Conservation (phyloP, 2,329 filamentous ascomycete species). For the Xylariales sp. region DNA sequence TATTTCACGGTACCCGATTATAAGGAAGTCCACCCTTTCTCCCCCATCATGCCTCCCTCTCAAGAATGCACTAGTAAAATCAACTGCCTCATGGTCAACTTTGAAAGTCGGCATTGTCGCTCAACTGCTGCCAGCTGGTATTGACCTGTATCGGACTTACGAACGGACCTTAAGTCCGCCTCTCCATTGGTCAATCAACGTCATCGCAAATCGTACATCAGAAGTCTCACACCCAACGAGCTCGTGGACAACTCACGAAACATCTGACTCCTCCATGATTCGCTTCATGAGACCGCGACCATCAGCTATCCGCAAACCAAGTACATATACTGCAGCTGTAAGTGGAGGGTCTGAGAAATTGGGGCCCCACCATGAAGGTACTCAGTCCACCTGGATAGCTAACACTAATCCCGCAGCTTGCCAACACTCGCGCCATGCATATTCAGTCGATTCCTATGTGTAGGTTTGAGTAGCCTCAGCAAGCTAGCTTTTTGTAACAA, state of each 20-base stretch:
- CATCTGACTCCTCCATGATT: conserved; percentile 32
- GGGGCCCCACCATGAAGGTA: conserved; percentile 15
- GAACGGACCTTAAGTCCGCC: no score
- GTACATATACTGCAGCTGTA: conserved; percentile 24
- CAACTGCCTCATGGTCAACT: no score
- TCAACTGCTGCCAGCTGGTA: no score
- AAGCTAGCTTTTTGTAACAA: background rate
- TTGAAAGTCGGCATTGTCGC: no score
- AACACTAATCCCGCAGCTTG: conserved; percentile 24
- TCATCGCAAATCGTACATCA: background rate
- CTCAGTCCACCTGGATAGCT: conserved; percentile 9
- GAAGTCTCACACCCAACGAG: no score
- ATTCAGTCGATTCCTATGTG: conserved; percentile 87
- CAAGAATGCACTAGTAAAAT: no score
- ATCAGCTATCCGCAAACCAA: conserved; percentile 27
- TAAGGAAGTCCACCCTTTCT: no score
- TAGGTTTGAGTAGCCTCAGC: conserved; percentile 38
- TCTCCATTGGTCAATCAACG: no score
- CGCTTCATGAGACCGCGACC: conserved; percentile 32
- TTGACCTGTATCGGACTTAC: no score
- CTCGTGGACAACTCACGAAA: background rate
- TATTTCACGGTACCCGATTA: background rate
- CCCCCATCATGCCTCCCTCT: no score
- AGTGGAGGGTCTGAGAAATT: conserved; percentile 5
- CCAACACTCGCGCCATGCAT: conserved; percentile 61